Conservation (phyloP, 371 early-diverging fungal genomes). For the Funneliformis caledonium region DNA sequence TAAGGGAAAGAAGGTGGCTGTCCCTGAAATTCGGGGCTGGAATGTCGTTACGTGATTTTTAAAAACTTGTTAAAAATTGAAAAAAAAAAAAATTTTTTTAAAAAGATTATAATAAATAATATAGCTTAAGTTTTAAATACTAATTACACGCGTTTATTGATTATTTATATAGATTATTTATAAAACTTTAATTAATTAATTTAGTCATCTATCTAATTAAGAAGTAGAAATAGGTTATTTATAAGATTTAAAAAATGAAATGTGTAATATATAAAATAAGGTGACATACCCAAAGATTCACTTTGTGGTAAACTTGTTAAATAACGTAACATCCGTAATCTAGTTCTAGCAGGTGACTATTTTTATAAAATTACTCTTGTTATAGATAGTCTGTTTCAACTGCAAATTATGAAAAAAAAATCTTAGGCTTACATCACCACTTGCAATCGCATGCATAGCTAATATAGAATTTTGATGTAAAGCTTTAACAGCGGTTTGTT, state of each 20-base stretch:
- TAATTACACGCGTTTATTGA: too few relatives aligned
- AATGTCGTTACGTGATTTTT: neutral
- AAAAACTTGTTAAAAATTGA: too few relatives aligned
- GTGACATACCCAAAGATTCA: too few relatives aligned
- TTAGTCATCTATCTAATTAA: too few relatives aligned
- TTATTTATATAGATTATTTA: too few relatives aligned
- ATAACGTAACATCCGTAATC: constrained; percentile 20
- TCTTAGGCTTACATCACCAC: constrained; percentile 7
- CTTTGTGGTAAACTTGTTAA: neutral
- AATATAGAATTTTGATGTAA: constrained; percentile 25
- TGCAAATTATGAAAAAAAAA: neutral
- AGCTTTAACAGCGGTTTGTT: neutral
- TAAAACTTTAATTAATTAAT: too few relatives aligned
- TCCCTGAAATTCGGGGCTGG: constrained; percentile 16
- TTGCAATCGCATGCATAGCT: constrained; percentile 18
- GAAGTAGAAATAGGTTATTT: too few relatives aligned
- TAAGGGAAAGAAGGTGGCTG: constrained; percentile 19
- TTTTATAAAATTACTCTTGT: neutral
- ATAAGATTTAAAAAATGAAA: too few relatives aligned
- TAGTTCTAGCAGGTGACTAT: constrained; percentile 24
- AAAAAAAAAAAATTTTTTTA: too few relatives aligned
- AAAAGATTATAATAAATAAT: too few relatives aligned
- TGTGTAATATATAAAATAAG: too few relatives aligned
- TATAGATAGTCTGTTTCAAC: neutral
- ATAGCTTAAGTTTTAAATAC: too few relatives aligned